Conservation (phyloP, 2,329 filamentous ascomycete genomes). For the Calonectria crousiana region DNA sequence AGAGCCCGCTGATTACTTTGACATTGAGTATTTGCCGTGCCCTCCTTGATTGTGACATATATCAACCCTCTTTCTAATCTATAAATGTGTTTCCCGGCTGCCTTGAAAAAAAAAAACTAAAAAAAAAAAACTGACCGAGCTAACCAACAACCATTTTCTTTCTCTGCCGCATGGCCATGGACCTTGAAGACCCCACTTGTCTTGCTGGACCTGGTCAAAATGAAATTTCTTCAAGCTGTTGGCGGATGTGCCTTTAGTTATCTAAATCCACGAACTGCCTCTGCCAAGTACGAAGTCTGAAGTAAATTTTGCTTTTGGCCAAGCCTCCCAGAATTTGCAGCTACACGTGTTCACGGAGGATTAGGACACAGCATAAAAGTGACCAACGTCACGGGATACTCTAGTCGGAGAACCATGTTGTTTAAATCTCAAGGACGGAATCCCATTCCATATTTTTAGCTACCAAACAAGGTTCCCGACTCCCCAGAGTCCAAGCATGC, state of each 20-base stretch:
- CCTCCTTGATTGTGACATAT: neutral
- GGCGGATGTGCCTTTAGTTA: neutral
- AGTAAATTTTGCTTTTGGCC: neutral
- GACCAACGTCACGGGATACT: neutral
- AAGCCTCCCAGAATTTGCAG: neutral
- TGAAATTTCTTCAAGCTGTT: neutral
- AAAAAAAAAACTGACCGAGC: neutral
- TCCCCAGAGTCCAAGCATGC: slow-evolving; percentile 49
- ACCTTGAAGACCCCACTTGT: neutral
- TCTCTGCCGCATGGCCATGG: neutral
- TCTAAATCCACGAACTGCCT: neutral
- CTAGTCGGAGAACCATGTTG: slow-evolving; percentile 40
- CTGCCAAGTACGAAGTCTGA: neutral
- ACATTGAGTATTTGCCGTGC: neutral
- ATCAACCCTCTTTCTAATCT: neutral
- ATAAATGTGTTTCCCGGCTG: neutral
- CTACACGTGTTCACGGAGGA: neutral
- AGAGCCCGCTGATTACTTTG: slow-evolving; percentile 30
- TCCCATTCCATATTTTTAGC: slow-evolving; percentile 48
- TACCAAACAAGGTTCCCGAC: slow-evolving; percentile 48
- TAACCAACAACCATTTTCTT: neutral
- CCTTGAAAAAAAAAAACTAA: neutral
- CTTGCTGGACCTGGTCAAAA: neutral
- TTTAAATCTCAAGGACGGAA: slow-evolving; percentile 45
- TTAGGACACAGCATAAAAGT: neutral